Evolutionary conservation across 176 grass and related monocot species (phyloP), one percentile per base, ranked within the genome.

Genomic region (Bromus sterilis): DNA sequence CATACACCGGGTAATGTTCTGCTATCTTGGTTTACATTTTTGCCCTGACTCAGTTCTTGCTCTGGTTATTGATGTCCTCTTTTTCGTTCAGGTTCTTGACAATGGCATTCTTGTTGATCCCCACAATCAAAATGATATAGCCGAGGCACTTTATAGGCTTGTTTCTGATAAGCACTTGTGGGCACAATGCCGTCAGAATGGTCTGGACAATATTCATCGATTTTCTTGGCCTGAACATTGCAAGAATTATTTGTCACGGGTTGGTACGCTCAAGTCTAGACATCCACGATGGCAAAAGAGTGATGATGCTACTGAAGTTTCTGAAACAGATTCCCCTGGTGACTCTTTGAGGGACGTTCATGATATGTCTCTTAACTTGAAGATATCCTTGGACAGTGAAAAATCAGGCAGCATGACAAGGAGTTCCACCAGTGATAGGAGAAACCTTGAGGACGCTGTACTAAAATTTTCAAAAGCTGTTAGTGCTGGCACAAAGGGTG

Each of bases 211-310:
- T 75, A 94, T 94, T 32, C 87, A 94, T 72, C 82, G 84, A 77
- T 94, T 94, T 80, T 94, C 93, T 24, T 94, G 93, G 93, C 84
- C 93, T 79, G 87, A 94, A 85, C 93, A 94, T 83, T 94, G 93
- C 81, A 92, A 89, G n/a, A 94, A 86, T 49, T 94, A 94, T 80
- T 77, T 94, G 64, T 85, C 85, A 78, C 87, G 75, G 66, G 43
- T 94, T 44, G 77, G 56, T 64, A 80, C 77, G 2, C 84, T 88
- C 68, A 87, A 89, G 74, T 81, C 81, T 28, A 89, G 93, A 74
- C 89, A 94, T 83, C 93, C 89, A 20, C 78, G 66, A 5, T 94
- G 93, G 93, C 81, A 82, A 85, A 91, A 37, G 78, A 85, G 37
- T 28, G 64, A 87, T 71, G 83, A 84, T 83, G 55, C 80, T 21